Percentiles rank a stretch among this genome's conserved stretches.
Evolutionary conservation across 73 alveolate genomes (phyloP).

Genomic region (Tetrahymena elliotti): DNA sequence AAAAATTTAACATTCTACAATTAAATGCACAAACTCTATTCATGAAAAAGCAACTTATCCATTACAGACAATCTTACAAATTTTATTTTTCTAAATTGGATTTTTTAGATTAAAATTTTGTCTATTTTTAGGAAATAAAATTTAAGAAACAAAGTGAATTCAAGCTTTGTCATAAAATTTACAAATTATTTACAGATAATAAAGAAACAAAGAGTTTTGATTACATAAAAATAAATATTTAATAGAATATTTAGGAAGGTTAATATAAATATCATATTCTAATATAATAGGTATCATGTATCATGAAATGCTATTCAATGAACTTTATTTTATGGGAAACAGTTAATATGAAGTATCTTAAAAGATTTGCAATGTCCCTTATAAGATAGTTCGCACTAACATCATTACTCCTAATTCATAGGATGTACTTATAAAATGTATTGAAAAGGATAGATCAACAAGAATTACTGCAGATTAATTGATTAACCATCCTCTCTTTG

Average conservation of each 20-base stretch:
- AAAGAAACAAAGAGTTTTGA: too few species aligned
- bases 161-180: too few species aligned
- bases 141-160: too few species aligned
- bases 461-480: constrained; percentile 27
- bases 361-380: constrained; percentile 9
- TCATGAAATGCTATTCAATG: constrained; percentile 36
- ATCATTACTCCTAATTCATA: neutral
- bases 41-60: neutral
- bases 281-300: constrained; percentile 4
- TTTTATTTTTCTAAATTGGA: too few species aligned
- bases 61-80: too few species aligned
- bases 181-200: too few species aligned
- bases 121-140: too few species aligned
- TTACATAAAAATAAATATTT: neutral
- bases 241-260: too few species aligned
- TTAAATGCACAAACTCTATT: too few species aligned
- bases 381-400: neutral
- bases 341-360: constrained; percentile 38
- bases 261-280: neutral
- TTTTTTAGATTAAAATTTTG: too few species aligned
- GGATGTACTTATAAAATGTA: constrained; percentile 19
- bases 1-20: neutral
- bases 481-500: constrained; percentile 9
- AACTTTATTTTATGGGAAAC: constrained; percentile 27
- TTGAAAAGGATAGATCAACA: constrained; percentile 20